Conservation (phyloP, 768 basidiomycete genomes). For the Rhodotorula babjevae region DNA sequence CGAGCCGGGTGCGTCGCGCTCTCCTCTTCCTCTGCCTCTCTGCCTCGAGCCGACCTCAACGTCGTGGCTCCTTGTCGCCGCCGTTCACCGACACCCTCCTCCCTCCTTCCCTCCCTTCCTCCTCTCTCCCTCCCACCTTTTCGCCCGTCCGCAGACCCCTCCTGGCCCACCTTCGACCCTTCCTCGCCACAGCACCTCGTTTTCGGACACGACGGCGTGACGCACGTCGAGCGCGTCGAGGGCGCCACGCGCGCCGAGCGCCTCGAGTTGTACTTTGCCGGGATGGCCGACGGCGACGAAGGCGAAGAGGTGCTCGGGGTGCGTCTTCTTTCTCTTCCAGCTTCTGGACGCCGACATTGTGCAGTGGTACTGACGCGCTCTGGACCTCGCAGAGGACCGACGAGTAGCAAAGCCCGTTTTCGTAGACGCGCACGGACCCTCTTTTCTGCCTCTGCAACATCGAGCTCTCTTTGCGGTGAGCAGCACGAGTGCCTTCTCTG, state of each 20-base stretch:
- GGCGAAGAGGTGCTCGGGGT: slow-evolving; percentile 19
- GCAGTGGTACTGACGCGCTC: background rate
- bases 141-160: background rate
- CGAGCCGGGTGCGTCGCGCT: slow-evolving; percentile 20
- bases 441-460: too few relatives aligned
- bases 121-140: too few relatives aligned
- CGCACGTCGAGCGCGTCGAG: slow-evolving; percentile 1
- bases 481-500: too few relatives aligned
- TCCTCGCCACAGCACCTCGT: slow-evolving; percentile 11
- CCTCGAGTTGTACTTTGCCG: slow-evolving; percentile 8
- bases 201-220: slow-evolving; percentile 1
- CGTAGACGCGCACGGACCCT: background rate
- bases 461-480: too few relatives aligned
- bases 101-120: too few relatives aligned
- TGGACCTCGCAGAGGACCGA: background rate
- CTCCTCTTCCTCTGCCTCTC: too few relatives aligned
- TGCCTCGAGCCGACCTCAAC: too few relatives aligned
- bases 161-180: slow-evolving; percentile 16
- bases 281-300: background rate
- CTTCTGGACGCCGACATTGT: too few relatives aligned
- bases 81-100: background rate
- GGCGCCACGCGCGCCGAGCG: slow-evolving; percentile 3
- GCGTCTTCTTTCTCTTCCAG: background rate
- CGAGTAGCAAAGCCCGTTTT: background rate
- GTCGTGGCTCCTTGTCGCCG: background rate